Percentiles rank a stretch among this genome's conserved stretches.
Evolutionary conservation across 345 rosid species (phyloP).

Genomic region (Dipteronia dyeriana): DNA sequence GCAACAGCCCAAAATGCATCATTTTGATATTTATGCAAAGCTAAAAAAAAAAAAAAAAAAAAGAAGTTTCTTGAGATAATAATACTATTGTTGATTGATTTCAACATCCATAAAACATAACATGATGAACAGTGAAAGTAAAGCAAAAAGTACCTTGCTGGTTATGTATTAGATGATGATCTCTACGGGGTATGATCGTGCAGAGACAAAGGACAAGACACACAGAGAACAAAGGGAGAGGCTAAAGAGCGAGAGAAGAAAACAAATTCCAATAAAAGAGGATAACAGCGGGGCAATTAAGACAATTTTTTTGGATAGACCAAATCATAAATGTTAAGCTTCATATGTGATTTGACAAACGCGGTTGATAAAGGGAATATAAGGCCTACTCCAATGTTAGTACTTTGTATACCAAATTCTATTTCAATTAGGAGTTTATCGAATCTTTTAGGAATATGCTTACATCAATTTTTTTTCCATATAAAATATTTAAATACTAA

Average conservation of each 20-base stretch:
- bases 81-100: too few species aligned
- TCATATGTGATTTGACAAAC: neutral
- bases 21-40: too few species aligned
- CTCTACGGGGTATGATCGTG: neutral
- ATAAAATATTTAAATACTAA: too few species aligned
- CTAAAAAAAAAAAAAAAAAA: too few species aligned
- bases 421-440: too few species aligned
- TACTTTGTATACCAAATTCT: too few species aligned
- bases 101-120: neutral
- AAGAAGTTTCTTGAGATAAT: too few species aligned
- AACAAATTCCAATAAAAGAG: neutral
- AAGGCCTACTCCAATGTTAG: too few species aligned
- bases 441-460: too few species aligned
- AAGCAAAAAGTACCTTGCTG: neutral
- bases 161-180: neutral
- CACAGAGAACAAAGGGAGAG: too few species aligned
- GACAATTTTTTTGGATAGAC: neutral
- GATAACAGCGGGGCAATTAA: neutral
- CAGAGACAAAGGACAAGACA: neutral
- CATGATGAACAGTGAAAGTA: neutral
- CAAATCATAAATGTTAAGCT: too few species aligned
- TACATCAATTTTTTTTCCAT: too few species aligned
- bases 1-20: neutral
- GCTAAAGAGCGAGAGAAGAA: neutral
- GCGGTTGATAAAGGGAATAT: neutral